phyloP scores from a whole-genome alignment of 2,329 filamentous ascomycete genomes.

The Apiospora malaysiana region DNA sequence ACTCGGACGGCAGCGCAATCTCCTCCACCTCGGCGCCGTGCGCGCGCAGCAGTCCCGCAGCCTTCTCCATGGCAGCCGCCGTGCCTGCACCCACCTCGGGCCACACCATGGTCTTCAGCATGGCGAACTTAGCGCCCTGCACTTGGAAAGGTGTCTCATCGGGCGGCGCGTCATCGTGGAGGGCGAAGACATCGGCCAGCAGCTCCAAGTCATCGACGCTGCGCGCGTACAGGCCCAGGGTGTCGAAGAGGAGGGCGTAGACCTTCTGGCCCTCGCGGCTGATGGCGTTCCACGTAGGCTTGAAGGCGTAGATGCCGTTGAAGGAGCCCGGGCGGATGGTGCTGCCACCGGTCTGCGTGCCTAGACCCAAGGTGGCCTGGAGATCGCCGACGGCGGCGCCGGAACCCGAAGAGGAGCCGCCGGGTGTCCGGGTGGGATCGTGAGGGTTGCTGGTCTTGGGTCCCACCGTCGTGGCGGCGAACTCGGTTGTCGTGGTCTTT shows the following conservation, averaged over 20 bases:
- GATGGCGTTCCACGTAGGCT: conserved; percentile 70
- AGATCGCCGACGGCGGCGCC: conserved; percentile 70
- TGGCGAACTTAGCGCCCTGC: conserved; percentile 56
- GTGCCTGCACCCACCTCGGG: conserved; percentile 51
- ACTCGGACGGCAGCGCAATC: conserved; percentile 56
- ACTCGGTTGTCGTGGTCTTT: conserved; percentile 69
- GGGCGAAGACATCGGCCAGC: conserved; percentile 57
- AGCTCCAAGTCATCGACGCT: conserved; percentile 63
- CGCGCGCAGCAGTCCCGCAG: conserved; percentile 43
- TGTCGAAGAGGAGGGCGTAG: conserved; percentile 65
- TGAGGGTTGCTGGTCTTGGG: conserved; percentile 67
- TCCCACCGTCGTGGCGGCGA: conserved; percentile 61
- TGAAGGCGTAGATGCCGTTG: conserved; percentile 68
- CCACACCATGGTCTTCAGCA: conserved; percentile 61
- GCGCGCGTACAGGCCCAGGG: conserved; percentile 65
- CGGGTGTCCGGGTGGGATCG: conserved; percentile 67
- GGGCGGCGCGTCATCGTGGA: conserved; percentile 54
- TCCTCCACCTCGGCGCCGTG: conserved; percentile 63
- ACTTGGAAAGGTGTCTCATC: conserved; percentile 41
- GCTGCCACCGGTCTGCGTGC: conserved; percentile 71
- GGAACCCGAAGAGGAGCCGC: conserved; percentile 71
- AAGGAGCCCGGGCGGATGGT: conserved; percentile 69
- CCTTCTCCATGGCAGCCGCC: conserved; percentile 47
- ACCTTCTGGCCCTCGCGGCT: conserved; percentile 66
- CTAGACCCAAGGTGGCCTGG: conserved; percentile 65